Evolutionary conservation across 2,329 filamentous ascomycete species (phyloP).

Genomic region (Pestalotiopsis sp.): DNA sequence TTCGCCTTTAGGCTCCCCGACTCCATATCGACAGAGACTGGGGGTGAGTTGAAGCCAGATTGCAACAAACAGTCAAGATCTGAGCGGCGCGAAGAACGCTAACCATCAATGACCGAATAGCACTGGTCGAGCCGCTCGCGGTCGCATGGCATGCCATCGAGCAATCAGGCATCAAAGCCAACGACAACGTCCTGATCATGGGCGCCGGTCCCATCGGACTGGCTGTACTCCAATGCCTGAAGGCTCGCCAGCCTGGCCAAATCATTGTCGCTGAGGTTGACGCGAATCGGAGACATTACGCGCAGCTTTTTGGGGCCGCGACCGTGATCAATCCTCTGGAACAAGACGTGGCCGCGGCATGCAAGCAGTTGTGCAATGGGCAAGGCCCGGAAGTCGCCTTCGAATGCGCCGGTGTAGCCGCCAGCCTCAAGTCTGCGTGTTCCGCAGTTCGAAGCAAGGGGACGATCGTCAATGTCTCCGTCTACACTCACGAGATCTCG

Average conservation of each 20-base stretch:
- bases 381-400: slow-evolving; percentile 61
- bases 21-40: slow-evolving; percentile 53
- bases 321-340: slow-evolving; percentile 54
- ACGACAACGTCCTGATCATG: slow-evolving; percentile 54
- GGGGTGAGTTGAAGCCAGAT: slow-evolving; percentile 24
- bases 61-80: slow-evolving; percentile 9
- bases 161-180: slow-evolving; percentile 45
- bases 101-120: slow-evolving; percentile 27
- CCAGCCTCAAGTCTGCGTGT: slow-evolving; percentile 47
- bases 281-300: slow-evolving; percentile 50
- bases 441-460: slow-evolving; percentile 54
- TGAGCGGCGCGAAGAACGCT: slow-evolving; percentile 12
- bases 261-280: slow-evolving; percentile 63
- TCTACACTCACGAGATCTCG: slow-evolving; percentile 60
- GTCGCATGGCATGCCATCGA: slow-evolving; percentile 67
- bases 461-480: slow-evolving; percentile 65
- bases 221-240: slow-evolving; percentile 60
- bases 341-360: slow-evolving; percentile 48
- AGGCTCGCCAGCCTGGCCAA: slow-evolving; percentile 51
- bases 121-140: slow-evolving; percentile 64
- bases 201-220: slow-evolving; percentile 67
- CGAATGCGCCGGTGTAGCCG: slow-evolving; percentile 63
- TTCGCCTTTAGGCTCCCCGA: slow-evolving; percentile 54
- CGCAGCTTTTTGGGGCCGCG: slow-evolving; percentile 56
- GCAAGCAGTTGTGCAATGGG: slow-evolving; percentile 47